Base-by-base conservation (phyloP, 768 basidiomycete genomes). In the Phanerodontia chrysosporium region DNA sequence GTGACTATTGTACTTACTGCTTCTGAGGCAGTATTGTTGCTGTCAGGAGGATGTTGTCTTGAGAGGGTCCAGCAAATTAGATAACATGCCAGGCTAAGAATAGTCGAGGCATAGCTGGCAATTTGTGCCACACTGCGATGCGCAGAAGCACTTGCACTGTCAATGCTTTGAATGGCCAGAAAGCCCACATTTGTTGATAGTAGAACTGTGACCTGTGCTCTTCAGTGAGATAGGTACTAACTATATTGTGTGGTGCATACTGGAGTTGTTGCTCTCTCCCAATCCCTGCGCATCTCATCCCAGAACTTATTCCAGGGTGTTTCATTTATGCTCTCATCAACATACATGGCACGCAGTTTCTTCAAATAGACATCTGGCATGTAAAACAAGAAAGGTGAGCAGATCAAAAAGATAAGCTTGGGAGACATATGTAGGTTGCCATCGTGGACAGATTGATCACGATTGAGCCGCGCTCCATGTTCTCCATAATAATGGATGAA, bases 181-280 rank as follows among this genome's bases (percentile, higher is more conserved):
- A 86, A 84, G 0, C 76, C 80, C 0, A 87, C 81, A 52, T 86
- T 85, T 13, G 80, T 82, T 39, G 79, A 81, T 22, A 87, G 65
- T 18, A 87, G 70, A 2, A 86, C 83, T 0, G 82, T 83, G 1
- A 78, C 78, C 84, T 86, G 22, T n/a, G n/a, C n/a, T n/a, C n/a
- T n/a, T n/a, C n/a, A n/a, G n/a, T n/a, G n/a, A n/a, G n/a, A n/a
- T n/a, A n/a, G n/a, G n/a, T n/a, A n/a, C n/a, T n/a, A n/a, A n/a
- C n/a, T n/a, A n/a, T n/a, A n/a, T n/a, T n/a, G n/a, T n/a, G n/a
- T n/a, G n/a, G n/a, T n/a, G n/a, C 74, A 82, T 80, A 60, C 86
- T 79, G 55, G 51, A 25, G 55, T 60, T 16, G 49, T 55, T 14
- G 53, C 25, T 24, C 42, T 48, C 30, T 60, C 45, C 59, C 59